Base-by-base conservation (phyloP, 2,329 filamentous ascomycete species). In the Alternaria incomplexa region DNA sequence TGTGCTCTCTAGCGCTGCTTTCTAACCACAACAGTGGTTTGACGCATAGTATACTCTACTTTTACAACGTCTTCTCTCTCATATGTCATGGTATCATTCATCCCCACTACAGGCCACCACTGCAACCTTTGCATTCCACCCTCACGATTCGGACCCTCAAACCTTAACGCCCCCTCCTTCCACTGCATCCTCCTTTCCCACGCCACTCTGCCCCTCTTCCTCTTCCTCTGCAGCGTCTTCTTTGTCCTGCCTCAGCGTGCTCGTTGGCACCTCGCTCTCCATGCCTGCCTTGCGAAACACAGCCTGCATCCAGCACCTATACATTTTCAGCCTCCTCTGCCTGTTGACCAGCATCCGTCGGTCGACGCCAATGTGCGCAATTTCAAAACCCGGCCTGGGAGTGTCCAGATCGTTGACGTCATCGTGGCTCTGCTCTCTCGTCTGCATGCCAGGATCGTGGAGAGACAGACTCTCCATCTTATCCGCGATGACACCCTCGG, bases 301-400 rank as follows among this genome's bases (percentile, higher is more conserved):
- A 28, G 91, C 93, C 80, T 96, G 93, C 78, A 96, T 88, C 93
- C 96, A 99, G 83, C 95, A 98, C 64, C 96, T 89, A 81, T 98
- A 98, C 96, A 99, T 99, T 83, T 98, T 99, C 52, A 97, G 84
- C 81, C 93, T 91, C 74, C 90, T 88, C 58, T 94, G 92, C 68
- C 96, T 89, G 79, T 99, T 99, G 59, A 99, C 93, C 58, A 99
- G 86, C 83, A 99, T 86, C 63, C 96, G 89, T 68, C 93, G 89
- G 78, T 99, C 96, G 58, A 95, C 87, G 25, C 91, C 96, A 36
- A 98, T 86, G 50, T 96, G 88, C 59, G 91, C 83, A 50, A 97
- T 83, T 52, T 93, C 88, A 72, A 98, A 84, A 0, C 65, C 62
- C 0, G 79, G 77, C 4, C 68, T 59, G 5, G 69, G 57, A 0